Base-by-base conservation (phyloP, 768 basidiomycete species). In the Trametes cingulata region DNA sequence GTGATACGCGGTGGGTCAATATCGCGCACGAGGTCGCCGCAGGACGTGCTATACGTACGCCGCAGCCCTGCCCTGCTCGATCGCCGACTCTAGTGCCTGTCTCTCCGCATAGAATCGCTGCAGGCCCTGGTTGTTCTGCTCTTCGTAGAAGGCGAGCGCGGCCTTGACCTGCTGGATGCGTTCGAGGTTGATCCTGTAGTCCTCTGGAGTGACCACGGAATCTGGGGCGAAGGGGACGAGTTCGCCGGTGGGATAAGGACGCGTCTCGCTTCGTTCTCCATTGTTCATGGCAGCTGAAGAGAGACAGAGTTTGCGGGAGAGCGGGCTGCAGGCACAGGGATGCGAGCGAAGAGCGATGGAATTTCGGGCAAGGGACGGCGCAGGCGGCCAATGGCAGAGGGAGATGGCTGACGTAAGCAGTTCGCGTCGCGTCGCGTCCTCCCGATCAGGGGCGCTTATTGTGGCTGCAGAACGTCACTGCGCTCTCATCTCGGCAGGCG, bases 11-110 rank as follows among this genome's bases (percentile, higher is more conserved):
- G n/a, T 14, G 9, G 6, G 13, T 29, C 2, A 29, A n/a, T 12
- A 61, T 49, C 49, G 36, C 33, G 7, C 29, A 8, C 50, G 27
- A 10, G 20, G 9, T 15, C 9, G 24, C 4, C 33, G 35, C 10
- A 22, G 20, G 7, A 42, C 29, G 29, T 12, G n/a, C 1, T n/a
- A 17, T 9, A 69, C 77, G 61, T 57, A 77, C 82, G 76, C 73
- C 39, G 83, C 84, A 53, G 78, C 70, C 19, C 76, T 73, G 1
- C 83, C 84, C 19, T 78, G 78, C 39, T 72, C 68, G 7, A 79
- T 69, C 64, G 72, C 72, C 61, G 69, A 66, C 60, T 73, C 56
- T 24, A 80, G 67, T 48, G 80, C 72, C 54, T 68, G 65, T 49
- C 73, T 56, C 35, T 72, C 56, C 24, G 63, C 45, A 4, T 67